Percentiles rank a stretch among this genome's conserved stretches.
Evolutionary conservation across 176 grass and related monocot genomes (phyloP).

Genomic region (Chrysopogon serrulatus): DNA sequence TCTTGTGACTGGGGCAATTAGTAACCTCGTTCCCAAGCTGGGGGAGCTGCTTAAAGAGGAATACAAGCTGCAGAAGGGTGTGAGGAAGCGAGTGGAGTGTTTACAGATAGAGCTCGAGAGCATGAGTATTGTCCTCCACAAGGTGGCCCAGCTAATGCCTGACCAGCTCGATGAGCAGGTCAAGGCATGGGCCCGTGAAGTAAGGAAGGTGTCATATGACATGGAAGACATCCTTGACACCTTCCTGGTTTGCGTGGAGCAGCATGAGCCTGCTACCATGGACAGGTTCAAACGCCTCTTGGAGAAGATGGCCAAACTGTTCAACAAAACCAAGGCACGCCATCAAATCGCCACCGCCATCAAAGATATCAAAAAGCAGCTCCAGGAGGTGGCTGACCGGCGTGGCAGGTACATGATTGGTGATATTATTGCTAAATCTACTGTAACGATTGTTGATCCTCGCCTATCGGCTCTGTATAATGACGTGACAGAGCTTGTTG

Average conservation of each 20-base stretch:
- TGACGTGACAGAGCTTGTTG: not conserved
- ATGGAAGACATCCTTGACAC: constrained; percentile 10
- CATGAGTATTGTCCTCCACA: not conserved
- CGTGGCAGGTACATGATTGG: not conserved
- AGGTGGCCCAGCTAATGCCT: not conserved
- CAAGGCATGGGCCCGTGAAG: not conserved
- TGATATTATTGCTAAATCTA: not conserved
- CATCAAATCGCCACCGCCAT: not conserved
- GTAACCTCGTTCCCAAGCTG: constrained; percentile 1
- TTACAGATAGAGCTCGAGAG: not conserved
- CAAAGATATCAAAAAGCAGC: not conserved
- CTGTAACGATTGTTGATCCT: not conserved
- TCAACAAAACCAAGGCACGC: not conserved
- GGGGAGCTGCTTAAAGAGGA: not conserved
- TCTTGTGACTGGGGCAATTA: not conserved
- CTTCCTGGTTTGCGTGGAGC: not conserved
- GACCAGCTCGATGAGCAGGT: constrained; percentile 14
- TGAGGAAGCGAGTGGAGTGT: not conserved
- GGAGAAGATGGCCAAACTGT: not conserved
- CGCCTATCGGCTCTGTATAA: not conserved
- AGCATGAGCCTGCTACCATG: not conserved
- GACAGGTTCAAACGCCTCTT: not conserved
- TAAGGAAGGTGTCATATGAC: not conserved
- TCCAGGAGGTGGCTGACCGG: not conserved
- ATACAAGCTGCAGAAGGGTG: not conserved